Evolutionary conservation across 2,329 filamentous ascomycete species (phyloP), one percentile per base, ranked within the genome.

Genomic region (Bretziella fagacearum): DNA sequence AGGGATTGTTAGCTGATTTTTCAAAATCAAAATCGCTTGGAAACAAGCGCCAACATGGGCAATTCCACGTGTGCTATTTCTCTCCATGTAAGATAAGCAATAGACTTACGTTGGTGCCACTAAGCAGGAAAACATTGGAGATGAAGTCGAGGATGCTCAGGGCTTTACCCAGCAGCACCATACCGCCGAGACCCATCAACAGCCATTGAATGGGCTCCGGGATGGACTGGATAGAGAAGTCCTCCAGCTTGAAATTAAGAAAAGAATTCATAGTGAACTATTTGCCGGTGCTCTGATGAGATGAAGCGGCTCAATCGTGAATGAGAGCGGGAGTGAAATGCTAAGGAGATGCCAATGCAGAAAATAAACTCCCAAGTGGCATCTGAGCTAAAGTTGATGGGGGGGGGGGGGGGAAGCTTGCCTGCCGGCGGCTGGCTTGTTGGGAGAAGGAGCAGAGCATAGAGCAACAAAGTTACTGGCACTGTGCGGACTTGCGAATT

Each of bases 101-200:
- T n/a, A 10, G 8, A 60, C 72, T 56, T 64, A 79, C 77, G 53
- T 73, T 74, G 52, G 67, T 73, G 46, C 77, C 77, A 52, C 67
- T 67, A 7, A 86, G 67, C 49, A 87, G 59, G 57, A 87, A 85
- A 32, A 80, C 64, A 59, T 75, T 79, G 50, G 82, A 59, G 40
- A 85, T 54, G 32, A 85, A 69, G 52, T 69, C 68, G 45, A 77
- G 54, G 55, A 75, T 75, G 57, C 69, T 74, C 48, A 79, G 56
- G 17, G 73, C 58, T 58, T 76, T 75, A 52, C 61, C 67, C 51
- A 65, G 66, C 39, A 82, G 53, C 54, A 69, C 74, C 40, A 81
- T 59, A 47, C 72, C 71, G 42, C 81, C 81, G 44, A 79, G 53
- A 29, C 62, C 67, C 42, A 69, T 68, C 41, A 76, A 58, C 11